These are phyloP conservation scores for Kwoniella europaea DNA, from an alignment of 768 basidiomycete species.

Conservation along the genomic window DNA sequence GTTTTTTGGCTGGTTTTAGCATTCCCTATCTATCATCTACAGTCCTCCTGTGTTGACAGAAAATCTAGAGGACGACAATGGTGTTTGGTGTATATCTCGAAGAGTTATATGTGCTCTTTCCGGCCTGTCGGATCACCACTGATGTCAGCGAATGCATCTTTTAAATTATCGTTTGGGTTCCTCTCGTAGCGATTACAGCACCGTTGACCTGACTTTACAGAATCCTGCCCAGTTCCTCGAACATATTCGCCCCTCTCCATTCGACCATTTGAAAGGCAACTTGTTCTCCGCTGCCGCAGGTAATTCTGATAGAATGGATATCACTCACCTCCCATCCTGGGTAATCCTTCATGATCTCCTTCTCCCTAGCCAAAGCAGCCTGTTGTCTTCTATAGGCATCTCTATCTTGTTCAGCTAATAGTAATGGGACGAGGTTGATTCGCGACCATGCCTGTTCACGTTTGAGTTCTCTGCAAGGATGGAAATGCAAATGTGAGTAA, in stretches of 20 bases:
- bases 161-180: no score
- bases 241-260: no score
- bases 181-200: no score
- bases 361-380: slow-evolving; percentile 77
- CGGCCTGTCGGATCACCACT: slow-evolving; percentile 64
- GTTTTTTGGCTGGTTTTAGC: background rate
- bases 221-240: no score
- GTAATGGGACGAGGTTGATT: slow-evolving; percentile 87
- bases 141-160: no score
- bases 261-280: no score
- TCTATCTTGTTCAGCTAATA: slow-evolving; percentile 92
- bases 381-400: slow-evolving; percentile 79
- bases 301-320: no score
- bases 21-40: background rate
- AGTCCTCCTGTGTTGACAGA: background rate
- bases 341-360: slow-evolving; percentile 93
- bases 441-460: slow-evolving; percentile 94
- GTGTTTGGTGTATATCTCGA: slow-evolving; percentile 70
- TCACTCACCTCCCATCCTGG: slow-evolving; percentile 86
- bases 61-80: slow-evolving; percentile 66
- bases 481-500: background rate
- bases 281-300: no score
- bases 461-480: slow-evolving; percentile 75
- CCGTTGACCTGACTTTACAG: no score
- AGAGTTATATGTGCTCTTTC: slow-evolving; percentile 84